Percentiles rank a stretch among this genome's conserved stretches.
phyloP scores from a whole-genome alignment of 164 flowering plant species.

The Berberis vulgaris region DNA sequence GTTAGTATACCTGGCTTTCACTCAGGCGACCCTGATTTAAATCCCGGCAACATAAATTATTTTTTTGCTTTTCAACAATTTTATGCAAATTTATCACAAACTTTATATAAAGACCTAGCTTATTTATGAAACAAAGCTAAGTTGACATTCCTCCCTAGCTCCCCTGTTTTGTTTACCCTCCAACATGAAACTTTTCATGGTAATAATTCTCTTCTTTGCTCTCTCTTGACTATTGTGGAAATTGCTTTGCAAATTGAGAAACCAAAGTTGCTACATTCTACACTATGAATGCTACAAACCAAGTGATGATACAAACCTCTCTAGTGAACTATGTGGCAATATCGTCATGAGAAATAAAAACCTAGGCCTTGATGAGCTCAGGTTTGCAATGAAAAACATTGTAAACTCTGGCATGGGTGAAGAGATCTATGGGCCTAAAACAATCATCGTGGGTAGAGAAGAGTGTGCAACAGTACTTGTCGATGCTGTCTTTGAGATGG shows the following conservation, averaged over 20 bases:
- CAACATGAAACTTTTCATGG: conserved; percentile 1
- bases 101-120: too few relatives aligned
- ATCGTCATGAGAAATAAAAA: conserved; percentile 35
- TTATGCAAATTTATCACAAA: too few relatives aligned
- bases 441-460: conserved; percentile 28
- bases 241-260: conserved; percentile 11
- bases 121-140: too few relatives aligned
- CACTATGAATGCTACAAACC: conserved; percentile 48
- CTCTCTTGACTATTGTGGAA: conserved; percentile 8
- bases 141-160: too few relatives aligned
- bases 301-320: conserved; percentile 26
- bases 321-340: conserved; percentile 25
- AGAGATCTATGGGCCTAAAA: conserved; percentile 42
- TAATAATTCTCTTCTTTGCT: not conserved
- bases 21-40: too few relatives aligned
- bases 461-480: conserved; percentile 8
- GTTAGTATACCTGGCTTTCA: too few relatives aligned
- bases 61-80: too few relatives aligned
- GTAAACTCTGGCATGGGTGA: conserved; percentile 53
- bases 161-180: too few relatives aligned
- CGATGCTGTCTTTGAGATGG: conserved; percentile 38
- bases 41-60: too few relatives aligned
- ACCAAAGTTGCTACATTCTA: conserved; percentile 36
- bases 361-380: conserved; percentile 35
- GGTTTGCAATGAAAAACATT: conserved; percentile 34